Percentiles rank a stretch among this genome's conserved stretches.
These are phyloP conservation scores for Mycena vulgaris DNA, from an alignment of 768 basidiomycete genomes.

Conservation along the genomic window DNA sequence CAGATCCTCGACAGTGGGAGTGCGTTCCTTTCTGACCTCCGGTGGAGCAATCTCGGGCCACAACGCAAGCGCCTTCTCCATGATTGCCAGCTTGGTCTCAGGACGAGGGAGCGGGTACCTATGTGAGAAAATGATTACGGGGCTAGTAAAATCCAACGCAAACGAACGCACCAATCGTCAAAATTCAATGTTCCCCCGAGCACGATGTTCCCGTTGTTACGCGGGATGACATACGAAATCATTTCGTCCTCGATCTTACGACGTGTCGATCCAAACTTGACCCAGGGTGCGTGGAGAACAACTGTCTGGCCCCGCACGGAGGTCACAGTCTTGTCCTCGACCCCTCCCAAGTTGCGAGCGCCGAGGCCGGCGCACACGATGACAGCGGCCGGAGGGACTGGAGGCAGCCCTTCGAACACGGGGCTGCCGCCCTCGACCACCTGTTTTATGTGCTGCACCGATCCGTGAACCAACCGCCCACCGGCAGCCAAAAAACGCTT, in stretches of 20 bases:
- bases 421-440: slow-evolving; percentile 61
- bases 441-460: slow-evolving; percentile 74
- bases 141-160: neutral
- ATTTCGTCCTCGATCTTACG: slow-evolving; percentile 34
- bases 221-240: slow-evolving; percentile 74
- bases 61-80: slow-evolving; percentile 40
- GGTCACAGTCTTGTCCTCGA: slow-evolving; percentile 70
- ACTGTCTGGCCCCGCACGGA: slow-evolving; percentile 78
- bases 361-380: slow-evolving; percentile 50
- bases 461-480: slow-evolving; percentile 64
- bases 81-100: slow-evolving; percentile 37
- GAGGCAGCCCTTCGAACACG: slow-evolving; percentile 36
- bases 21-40: slow-evolving; percentile 45
- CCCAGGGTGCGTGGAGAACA: slow-evolving; percentile 64
- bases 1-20: slow-evolving; percentile 52
- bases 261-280: slow-evolving; percentile 45
- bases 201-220: slow-evolving; percentile 66
- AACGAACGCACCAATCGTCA: slow-evolving; percentile 56
- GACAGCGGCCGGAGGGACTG: slow-evolving; percentile 33
- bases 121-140: neutral
- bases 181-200: slow-evolving; percentile 71
- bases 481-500: slow-evolving; percentile 69
- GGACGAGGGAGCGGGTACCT: slow-evolving; percentile 28
- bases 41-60: slow-evolving; percentile 56
- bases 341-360: slow-evolving; percentile 69